These are phyloP conservation scores for Suhomyces panamericanus DNA, from an alignment of 1,139 yeast species.

Conservation along the genomic window DNA sequence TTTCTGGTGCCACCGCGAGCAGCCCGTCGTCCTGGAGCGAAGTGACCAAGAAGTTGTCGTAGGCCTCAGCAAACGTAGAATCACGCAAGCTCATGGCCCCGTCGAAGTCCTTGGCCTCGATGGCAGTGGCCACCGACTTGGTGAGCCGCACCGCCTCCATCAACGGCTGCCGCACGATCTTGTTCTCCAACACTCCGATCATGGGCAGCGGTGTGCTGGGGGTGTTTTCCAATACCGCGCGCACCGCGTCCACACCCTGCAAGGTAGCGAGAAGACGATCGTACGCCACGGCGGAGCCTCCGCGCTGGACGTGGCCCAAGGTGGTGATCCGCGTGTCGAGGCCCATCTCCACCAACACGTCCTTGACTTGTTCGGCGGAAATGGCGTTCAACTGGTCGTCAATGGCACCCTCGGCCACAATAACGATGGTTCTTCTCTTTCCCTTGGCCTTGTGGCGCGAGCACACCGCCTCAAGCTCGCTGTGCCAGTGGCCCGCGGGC, in stretches of 20 bases:
- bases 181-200: constrained; percentile 72
- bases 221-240: constrained; percentile 67
- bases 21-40: constrained; percentile 66
- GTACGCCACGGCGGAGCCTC: constrained; percentile 82
- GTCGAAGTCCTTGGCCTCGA: constrained; percentile 58
- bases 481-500: constrained; percentile 58
- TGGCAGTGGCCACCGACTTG: constrained; percentile 68
- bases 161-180: constrained; percentile 65
- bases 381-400: constrained; percentile 66
- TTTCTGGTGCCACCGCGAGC: constrained; percentile 42
- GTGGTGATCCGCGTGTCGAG: constrained; percentile 78
- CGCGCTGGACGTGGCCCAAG: constrained; percentile 83
- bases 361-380: constrained; percentile 64
- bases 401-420: constrained; percentile 84
- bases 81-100: constrained; percentile 69
- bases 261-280: constrained; percentile 74
- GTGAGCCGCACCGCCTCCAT: constrained; percentile 74
- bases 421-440: constrained; percentile 74
- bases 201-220: constrained; percentile 76
- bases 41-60: constrained; percentile 67
- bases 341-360: constrained; percentile 68
- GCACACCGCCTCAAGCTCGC: constrained; percentile 64
- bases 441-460: constrained; percentile 68
- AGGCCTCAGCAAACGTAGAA: constrained; percentile 70
- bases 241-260: constrained; percentile 84